Evolutionary conservation across 257 asterid species (phyloP).

Genomic region (Penstemon barbatus): DNA sequence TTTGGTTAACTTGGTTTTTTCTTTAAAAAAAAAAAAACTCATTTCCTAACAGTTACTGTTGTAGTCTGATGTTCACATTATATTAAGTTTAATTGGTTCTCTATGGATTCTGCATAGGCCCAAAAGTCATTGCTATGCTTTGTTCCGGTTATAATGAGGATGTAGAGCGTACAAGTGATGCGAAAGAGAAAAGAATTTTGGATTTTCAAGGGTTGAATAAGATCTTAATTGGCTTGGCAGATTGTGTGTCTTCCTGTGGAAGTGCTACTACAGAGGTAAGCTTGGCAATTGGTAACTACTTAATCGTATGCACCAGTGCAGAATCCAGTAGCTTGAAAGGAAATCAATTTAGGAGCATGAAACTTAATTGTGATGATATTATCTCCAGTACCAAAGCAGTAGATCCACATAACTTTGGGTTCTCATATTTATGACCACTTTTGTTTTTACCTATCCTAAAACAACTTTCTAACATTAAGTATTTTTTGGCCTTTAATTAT

Average conservation of each 20-base stretch:
- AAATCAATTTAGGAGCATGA: neutral
- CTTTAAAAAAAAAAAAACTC: neutral
- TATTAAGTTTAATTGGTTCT: slow-evolving; percentile 27
- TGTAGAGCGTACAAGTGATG: slow-evolving; percentile 36
- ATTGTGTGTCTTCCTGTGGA: slow-evolving; percentile 68
- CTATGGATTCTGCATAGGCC: slow-evolving; percentile 57
- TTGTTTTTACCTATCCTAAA: neutral
- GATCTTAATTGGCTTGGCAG: slow-evolving; percentile 68
- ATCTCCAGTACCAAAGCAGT: neutral
- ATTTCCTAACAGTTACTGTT: slow-evolving; percentile 20
- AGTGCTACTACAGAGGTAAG: slow-evolving; percentile 64
- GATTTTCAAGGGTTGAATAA: slow-evolving; percentile 44
- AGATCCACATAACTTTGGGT: neutral
- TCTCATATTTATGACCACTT: neutral
- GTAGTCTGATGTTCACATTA: slow-evolving; percentile 18
- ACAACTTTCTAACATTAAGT: neutral
- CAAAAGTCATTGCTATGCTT: slow-evolving; percentile 62
- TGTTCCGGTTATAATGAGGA: slow-evolving; percentile 54
- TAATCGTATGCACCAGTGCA: slow-evolving; percentile 13
- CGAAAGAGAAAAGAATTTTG: slow-evolving; percentile 33
- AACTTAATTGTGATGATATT: neutral
- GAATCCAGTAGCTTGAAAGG: neutral
- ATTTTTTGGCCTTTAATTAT: neutral
- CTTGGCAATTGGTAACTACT: slow-evolving; percentile 17
- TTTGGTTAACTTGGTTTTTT: no score